Percentiles rank a stretch among this genome's conserved stretches.
These are phyloP conservation scores for Styphnolobium japonicum DNA, from an alignment of 306 rosid species.

Conservation along the genomic window DNA sequence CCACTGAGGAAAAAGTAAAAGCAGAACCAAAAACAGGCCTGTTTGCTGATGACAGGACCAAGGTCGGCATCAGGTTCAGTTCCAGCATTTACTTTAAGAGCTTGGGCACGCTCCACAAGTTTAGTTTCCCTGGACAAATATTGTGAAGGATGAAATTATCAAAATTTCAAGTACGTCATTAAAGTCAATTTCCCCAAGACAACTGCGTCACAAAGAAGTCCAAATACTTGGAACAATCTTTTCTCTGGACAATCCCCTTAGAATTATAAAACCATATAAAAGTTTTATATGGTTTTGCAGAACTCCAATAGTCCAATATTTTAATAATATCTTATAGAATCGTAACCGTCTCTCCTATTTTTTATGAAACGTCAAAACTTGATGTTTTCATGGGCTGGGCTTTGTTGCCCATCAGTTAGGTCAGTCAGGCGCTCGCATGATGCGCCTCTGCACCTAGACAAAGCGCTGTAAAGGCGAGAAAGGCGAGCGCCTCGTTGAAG, in stretches of 20 bases:
- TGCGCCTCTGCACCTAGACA: too few species aligned
- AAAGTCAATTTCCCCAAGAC: background rate
- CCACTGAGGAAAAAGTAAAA: background rate
- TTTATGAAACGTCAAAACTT: too few species aligned
- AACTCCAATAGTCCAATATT: too few species aligned
- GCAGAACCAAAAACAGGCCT: slow-evolving; percentile 25
- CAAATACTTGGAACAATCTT: background rate
- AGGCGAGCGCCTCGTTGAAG: too few species aligned
- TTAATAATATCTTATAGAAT: too few species aligned
- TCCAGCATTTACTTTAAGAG: slow-evolving; percentile 65
- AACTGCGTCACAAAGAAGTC: background rate
- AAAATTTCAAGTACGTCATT: background rate
- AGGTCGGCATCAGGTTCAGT: slow-evolving; percentile 74
- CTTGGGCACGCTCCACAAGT: slow-evolving; percentile 53
- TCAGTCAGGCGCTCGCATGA: too few species aligned
- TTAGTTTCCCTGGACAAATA: slow-evolving; percentile 49
- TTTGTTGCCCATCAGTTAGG: too few species aligned
- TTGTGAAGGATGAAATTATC: background rate
- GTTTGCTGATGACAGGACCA: slow-evolving; percentile 82
- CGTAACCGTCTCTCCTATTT: too few species aligned
- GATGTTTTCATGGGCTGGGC: too few species aligned
- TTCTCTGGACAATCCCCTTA: background rate
- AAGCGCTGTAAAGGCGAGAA: too few species aligned
- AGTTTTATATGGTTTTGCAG: too few species aligned
- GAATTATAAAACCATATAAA: background rate